A percentile compares a stretch with the other conserved stretches of the same genome.
Evolutionary conservation across 2,329 filamentous ascomycete genomes (phyloP).

Genomic region (Alternaria sp.): DNA sequence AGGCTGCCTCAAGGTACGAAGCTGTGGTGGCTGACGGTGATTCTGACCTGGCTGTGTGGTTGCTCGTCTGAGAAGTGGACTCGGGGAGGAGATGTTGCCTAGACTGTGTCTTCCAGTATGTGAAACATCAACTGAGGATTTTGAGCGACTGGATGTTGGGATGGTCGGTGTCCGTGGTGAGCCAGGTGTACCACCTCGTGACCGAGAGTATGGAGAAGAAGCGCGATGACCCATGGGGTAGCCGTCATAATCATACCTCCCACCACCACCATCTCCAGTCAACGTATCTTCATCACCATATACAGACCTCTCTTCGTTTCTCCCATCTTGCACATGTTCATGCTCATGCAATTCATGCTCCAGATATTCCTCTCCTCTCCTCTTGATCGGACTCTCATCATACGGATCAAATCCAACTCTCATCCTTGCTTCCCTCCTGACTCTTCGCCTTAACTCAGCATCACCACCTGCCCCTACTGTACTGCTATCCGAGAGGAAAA

Average conservation of each 20-base stretch:
- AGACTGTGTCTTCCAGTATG: conserved; percentile 12
- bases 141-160: background rate
- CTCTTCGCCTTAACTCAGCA: conserved; percentile 65
- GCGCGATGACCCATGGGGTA: conserved; percentile 33
- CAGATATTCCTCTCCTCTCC: conserved; percentile 71
- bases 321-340: background rate
- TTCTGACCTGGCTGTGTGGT: conserved; percentile 37
- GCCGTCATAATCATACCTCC: conserved; percentile 40
- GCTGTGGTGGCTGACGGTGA: conserved; percentile 20
- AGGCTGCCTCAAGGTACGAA: conserved; percentile 28
- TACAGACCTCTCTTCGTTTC: background rate
- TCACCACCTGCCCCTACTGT: conserved; percentile 72
- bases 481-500: conserved; percentile 78
- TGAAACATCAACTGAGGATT: conserved; percentile 28
- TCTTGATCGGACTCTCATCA: conserved; percentile 73
- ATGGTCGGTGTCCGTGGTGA: background rate
- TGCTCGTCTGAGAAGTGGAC: conserved; percentile 45
- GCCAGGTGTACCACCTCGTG: conserved; percentile 28
- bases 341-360: conserved; percentile 49
- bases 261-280: conserved; percentile 5
- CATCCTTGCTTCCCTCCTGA: conserved; percentile 66
- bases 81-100: conserved; percentile 35
- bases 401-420: conserved; percentile 76
- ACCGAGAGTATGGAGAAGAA: conserved; percentile 27
- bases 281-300: background rate